Percentiles rank a stretch among this genome's conserved stretches.
Conservation (phyloP, 495 filamentous ascomycete species). For the Aspergillus haitiensis region DNA sequence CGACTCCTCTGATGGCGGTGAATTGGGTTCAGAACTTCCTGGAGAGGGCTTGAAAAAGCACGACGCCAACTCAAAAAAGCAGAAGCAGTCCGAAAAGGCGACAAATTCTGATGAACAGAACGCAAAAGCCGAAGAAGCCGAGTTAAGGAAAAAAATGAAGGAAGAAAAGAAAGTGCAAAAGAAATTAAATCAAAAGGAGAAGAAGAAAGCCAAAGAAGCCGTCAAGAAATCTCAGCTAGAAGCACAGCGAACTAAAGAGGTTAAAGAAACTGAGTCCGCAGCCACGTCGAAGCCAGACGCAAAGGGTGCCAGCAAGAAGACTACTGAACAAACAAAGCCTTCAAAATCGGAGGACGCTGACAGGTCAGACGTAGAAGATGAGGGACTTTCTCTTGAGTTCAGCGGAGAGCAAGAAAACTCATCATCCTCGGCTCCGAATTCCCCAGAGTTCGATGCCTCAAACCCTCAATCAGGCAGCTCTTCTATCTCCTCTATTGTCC, state of each 20-base stretch:
- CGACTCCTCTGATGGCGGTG: conserved; percentile 41
- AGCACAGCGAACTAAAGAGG: conserved; percentile 37
- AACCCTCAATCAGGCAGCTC: conserved; percentile 63
- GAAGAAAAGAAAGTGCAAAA: conserved; percentile 53
- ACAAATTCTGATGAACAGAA: conserved; percentile 28
- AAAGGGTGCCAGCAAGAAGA: conserved; percentile 35
- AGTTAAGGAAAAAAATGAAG: conserved; percentile 45
- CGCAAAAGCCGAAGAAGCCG: conserved; percentile 39
- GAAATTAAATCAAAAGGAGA: conserved; percentile 50
- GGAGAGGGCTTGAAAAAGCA: conserved; percentile 44
- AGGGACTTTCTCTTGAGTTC: conserved; percentile 45
- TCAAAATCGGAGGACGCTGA: conserved; percentile 27
- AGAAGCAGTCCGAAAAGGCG: conserved; percentile 36
- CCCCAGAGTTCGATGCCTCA: conserved; percentile 64
- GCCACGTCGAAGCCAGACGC: conserved; percentile 18
- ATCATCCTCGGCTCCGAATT: conserved; percentile 57
- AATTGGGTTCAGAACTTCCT: conserved; percentile 45
- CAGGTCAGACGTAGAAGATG: conserved; percentile 40
- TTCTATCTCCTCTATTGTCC: conserved; percentile 68
- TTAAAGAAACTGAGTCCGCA: conserved; percentile 20
- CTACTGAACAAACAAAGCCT: conserved; percentile 22
- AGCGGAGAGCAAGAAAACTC: conserved; percentile 42
- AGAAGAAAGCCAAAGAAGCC: conserved; percentile 47
- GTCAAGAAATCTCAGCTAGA: conserved; percentile 48
- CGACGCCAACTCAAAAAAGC: conserved; percentile 38